phyloP scores from a whole-genome alignment of 352 stramenopile genomes.

The Phytophthora idaei region DNA sequence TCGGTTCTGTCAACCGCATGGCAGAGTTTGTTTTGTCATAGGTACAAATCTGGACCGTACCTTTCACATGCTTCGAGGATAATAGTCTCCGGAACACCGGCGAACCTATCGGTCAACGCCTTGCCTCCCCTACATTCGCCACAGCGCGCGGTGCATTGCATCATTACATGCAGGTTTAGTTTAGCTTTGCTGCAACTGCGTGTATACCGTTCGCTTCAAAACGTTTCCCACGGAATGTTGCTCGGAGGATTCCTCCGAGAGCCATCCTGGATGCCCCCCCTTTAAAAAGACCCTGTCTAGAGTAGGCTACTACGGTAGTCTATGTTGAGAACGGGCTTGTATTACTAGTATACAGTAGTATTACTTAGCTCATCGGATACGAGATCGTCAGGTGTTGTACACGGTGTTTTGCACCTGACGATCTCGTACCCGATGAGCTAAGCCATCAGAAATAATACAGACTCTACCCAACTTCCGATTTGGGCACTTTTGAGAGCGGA shows the following conservation, averaged over 20 bases:
- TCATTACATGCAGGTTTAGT: background rate
- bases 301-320: too few relatives aligned
- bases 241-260: too few relatives aligned
- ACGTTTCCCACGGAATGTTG: too few relatives aligned
- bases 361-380: background rate
- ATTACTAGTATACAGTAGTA: too few relatives aligned
- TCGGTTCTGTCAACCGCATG: background rate
- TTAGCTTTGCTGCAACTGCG: background rate
- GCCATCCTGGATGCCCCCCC: too few relatives aligned
- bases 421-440: too few relatives aligned
- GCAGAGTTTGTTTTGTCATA: background rate
- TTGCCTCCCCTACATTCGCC: background rate
- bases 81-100: background rate
- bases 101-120: background rate
- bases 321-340: too few relatives aligned
- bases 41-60: background rate
- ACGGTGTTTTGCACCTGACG: too few relatives aligned
- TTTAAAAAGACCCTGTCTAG: too few relatives aligned
- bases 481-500: slow-evolving; percentile 5
- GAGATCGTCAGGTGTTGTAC: too few relatives aligned
- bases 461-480: background rate
- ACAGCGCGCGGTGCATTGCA: background rate
- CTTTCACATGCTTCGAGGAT: slow-evolving; percentile 7
- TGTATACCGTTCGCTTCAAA: background rate
- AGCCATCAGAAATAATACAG: too few relatives aligned